Evolutionary conservation across 2,329 filamentous ascomycete genomes (phyloP), one percentile per base, ranked within the genome.

Genomic region (Lizonia empirigonia): DNA sequence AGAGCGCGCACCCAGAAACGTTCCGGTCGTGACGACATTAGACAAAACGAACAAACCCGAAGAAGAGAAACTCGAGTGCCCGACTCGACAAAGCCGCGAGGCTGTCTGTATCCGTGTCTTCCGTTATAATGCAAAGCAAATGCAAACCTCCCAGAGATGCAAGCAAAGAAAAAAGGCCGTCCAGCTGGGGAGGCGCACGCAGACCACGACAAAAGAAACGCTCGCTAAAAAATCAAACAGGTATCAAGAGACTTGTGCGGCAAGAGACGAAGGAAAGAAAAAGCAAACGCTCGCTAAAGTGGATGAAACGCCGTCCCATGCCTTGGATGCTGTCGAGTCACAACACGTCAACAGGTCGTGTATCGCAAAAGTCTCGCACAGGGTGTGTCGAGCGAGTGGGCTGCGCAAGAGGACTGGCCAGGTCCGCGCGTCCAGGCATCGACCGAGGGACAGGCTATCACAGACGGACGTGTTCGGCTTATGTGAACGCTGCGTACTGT

Each of bases 401-500:
- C n/a, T 75, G 72, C 72, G 70, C 71, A 55, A 42, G 56, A 51
- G 66, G 64, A 72, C 71, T 71, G 75, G 75, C 75, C 74, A 77
- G 68, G 71, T 77, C 75, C 70, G 66, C 72, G 63, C 69, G 67
- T 67, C 67, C 69, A 60, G 60, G 54, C 60, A 60, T 60, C 60
- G 64, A 69, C 62, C 36, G 62, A 62, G 60, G 60, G 52, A 53
- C 44, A 51, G 60, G 57, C 53, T 61, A 59, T 50, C 57, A 65
- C 64, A 64, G 59, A 55, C 44, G 50, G 40, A 44, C 39, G 40
- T 46, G 38, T 58, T 55, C 30, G 56, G 44, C 55, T 89, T 89
- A 97, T 80, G 96, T 96, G 61, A 88, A 91, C 58, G 90, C 87
- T 58, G 83, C 83, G 70, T 85, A 86, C 60, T 82, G 81, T 65